Evolutionary conservation across 2,329 filamentous ascomycete species (phyloP).

Genomic region (Colletotrichum somersetense): DNA sequence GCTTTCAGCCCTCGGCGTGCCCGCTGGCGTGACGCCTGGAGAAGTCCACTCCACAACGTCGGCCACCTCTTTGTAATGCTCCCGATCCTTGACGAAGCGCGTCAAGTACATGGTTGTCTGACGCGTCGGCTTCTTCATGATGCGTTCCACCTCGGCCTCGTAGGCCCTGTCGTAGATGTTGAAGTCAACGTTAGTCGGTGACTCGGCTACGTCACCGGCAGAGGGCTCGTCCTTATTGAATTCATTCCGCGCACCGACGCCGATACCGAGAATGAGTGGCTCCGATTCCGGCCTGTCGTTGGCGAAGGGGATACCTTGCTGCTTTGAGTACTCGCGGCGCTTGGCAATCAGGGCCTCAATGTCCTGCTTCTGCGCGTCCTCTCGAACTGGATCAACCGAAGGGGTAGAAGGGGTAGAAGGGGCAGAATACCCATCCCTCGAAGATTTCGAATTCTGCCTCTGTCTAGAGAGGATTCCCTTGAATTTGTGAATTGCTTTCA

Average conservation of each 20-base stretch:
- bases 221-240: slow-evolving; percentile 55
- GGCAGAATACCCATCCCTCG: slow-evolving; percentile 16
- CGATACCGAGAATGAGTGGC: slow-evolving; percentile 81
- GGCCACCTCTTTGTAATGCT: slow-evolving; percentile 54
- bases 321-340: slow-evolving; percentile 57
- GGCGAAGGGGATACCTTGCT: slow-evolving; percentile 61
- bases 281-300: slow-evolving; percentile 69
- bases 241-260: slow-evolving; percentile 69
- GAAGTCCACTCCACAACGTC: slow-evolving; percentile 51
- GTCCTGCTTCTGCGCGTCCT: slow-evolving; percentile 59
- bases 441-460: slow-evolving; percentile 35
- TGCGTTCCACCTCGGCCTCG: slow-evolving; percentile 82
- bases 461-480: slow-evolving; percentile 73
- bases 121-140: slow-evolving; percentile 62
- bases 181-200: slow-evolving; percentile 85
- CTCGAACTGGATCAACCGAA: slow-evolving; percentile 46
- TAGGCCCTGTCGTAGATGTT: slow-evolving; percentile 93
- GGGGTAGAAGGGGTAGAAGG: slow-evolving; percentile 26
- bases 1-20: slow-evolving; percentile 41
- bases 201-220: slow-evolving; percentile 78
- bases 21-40: slow-evolving; percentile 27
- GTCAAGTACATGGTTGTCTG: slow-evolving; percentile 63
- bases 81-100: slow-evolving; percentile 60
- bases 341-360: slow-evolving; percentile 63
- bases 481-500: slow-evolving; percentile 93